Evolutionary conservation across 2,329 filamentous ascomycete genomes (phyloP).

Genomic region (Nothomitra cinnamomea): DNA sequence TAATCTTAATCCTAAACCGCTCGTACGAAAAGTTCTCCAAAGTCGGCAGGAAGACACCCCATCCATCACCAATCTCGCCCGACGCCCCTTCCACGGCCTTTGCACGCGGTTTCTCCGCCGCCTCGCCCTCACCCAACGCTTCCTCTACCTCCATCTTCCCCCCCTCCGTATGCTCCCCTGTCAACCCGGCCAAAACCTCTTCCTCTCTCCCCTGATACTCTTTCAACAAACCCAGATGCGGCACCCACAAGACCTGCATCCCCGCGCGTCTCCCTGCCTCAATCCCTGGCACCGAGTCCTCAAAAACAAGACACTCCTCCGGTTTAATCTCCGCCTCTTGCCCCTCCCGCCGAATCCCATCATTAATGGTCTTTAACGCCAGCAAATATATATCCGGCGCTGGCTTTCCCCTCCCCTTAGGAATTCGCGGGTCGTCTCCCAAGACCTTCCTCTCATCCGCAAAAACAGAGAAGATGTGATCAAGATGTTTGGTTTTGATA

Average conservation of each 20-base stretch:
- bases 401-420: slow-evolving; percentile 72
- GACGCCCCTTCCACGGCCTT: too few relatives aligned
- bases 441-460: slow-evolving; percentile 54
- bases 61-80: slow-evolving; percentile 44
- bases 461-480: slow-evolving; percentile 43
- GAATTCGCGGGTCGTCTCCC: slow-evolving; percentile 70
- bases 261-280: slow-evolving; percentile 81
- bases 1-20: slow-evolving; percentile 28
- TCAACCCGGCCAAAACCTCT: slow-evolving; percentile 63
- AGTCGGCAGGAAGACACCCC: slow-evolving; percentile 33
- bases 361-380: slow-evolving; percentile 72
- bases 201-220: slow-evolving; percentile 63
- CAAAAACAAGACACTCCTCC: slow-evolving; percentile 87
- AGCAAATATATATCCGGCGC: slow-evolving; percentile 87
- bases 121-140: background rate
- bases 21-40: slow-evolving; percentile 44
- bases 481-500: slow-evolving; percentile 50
- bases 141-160: slow-evolving; percentile 8
- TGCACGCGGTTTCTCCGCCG: slow-evolving; percentile 25
- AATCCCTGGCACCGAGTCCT: slow-evolving; percentile 85
- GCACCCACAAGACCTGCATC: slow-evolving; percentile 89
- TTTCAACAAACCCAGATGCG: slow-evolving; percentile 59
- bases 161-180: slow-evolving; percentile 44
- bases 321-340: slow-evolving; percentile 50
- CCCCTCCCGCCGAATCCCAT: slow-evolving; percentile 41